phyloP scores from a whole-genome alignment of 306 rosid species.

The Senna tora region DNA sequence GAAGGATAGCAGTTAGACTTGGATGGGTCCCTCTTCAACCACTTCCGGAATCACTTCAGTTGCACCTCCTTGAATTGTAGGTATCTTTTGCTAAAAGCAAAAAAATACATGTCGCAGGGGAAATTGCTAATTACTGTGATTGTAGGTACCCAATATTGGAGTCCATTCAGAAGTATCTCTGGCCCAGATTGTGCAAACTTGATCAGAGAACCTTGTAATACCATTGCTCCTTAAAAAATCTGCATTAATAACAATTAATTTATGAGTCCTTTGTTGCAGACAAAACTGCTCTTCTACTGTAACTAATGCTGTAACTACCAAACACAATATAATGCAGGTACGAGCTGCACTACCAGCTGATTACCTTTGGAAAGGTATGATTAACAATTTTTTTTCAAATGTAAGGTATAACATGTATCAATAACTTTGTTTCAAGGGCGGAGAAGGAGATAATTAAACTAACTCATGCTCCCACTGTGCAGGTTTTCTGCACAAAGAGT shows the following conservation, averaged over 20 bases:
- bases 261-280: not conserved
- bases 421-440: slow-evolving; percentile 29
- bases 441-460: slow-evolving; percentile 17
- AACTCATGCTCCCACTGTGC: slow-evolving; percentile 46
- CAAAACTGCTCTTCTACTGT: slow-evolving; percentile 17
- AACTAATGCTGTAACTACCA: slow-evolving; percentile 45
- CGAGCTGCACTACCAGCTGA: slow-evolving; percentile 96
- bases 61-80: slow-evolving; percentile 90
- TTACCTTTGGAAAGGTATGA: slow-evolving; percentile 92
- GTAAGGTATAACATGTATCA: slow-evolving; percentile 14
- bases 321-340: slow-evolving; percentile 57
- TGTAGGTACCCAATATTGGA: slow-evolving; percentile 92
- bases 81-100: slow-evolving; percentile 35
- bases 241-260: not conserved
- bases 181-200: slow-evolving; percentile 98
- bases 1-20: slow-evolving; percentile 96
- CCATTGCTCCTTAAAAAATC: slow-evolving; percentile 31
- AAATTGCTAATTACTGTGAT: slow-evolving; percentile 44
- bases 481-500: slow-evolving; percentile 94
- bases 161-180: slow-evolving; percentile 86
- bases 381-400: slow-evolving; percentile 19
- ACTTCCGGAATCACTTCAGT: slow-evolving; percentile 84
- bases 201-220: slow-evolving; percentile 89
- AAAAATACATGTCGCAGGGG: slow-evolving; percentile 1
- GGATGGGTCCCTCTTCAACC: slow-evolving; percentile 99